phyloP scores from a whole-genome alignment of 768 basidiomycete genomes.

The Goffeauzyma gilvescens region DNA sequence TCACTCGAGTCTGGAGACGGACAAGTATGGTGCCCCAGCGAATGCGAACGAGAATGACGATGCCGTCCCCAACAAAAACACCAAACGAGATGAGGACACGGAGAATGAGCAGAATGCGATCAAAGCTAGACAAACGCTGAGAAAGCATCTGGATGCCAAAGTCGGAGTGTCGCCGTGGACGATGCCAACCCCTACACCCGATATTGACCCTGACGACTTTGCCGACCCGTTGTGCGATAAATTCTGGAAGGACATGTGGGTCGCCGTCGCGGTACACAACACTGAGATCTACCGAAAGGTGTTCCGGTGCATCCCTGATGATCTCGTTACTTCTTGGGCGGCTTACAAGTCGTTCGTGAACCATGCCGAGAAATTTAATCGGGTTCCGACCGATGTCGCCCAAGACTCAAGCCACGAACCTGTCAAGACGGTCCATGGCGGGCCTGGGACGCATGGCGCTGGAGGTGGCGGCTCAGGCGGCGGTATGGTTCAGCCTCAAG shows the following conservation, averaged over 20 bases:
- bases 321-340: constrained; percentile 83
- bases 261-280: constrained; percentile 68
- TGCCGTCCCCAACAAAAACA: constrained; percentile 38
- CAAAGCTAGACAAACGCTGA: constrained; percentile 38
- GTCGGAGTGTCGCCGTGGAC: constrained; percentile 43
- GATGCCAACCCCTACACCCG: constrained; percentile 48
- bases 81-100: constrained; percentile 35
- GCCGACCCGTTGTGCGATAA: constrained; percentile 69
- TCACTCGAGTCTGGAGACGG: constrained; percentile 15
- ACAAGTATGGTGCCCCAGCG: constrained; percentile 41
- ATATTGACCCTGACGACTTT: constrained; percentile 56
- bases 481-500: constrained; percentile 28
- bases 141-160: constrained; percentile 42
- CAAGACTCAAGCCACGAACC: constrained; percentile 20
- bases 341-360: constrained; percentile 69
- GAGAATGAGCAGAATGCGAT: constrained; percentile 41
- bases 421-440: constrained; percentile 25
- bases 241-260: constrained; percentile 85
- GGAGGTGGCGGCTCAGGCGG: constrained; percentile 34
- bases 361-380: constrained; percentile 32
- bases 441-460: constrained; percentile 30
- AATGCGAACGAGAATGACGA: constrained; percentile 38
- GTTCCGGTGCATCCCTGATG: constrained; percentile 83
- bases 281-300: constrained; percentile 91
- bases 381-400: constrained; percentile 26